phyloP scores from a whole-genome alignment of 208 protist genomes.

The Trypanosomatidae sp. region DNA sequence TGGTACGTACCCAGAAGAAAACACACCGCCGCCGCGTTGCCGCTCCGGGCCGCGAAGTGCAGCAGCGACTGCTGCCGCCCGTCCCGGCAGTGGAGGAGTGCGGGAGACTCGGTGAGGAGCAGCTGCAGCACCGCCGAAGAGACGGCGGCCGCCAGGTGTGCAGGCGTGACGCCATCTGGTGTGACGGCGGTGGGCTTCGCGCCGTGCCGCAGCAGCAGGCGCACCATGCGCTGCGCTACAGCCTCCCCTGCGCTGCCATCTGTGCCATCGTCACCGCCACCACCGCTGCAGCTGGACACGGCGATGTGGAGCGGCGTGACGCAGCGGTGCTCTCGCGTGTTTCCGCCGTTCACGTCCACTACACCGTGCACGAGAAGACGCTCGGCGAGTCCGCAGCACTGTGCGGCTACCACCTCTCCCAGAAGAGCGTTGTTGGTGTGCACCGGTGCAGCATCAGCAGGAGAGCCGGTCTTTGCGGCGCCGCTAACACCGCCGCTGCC shows the following conservation, averaged over 20 bases:
- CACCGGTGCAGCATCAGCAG: too few relatives aligned
- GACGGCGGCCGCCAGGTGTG: constrained; percentile 35
- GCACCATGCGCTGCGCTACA: constrained; percentile 26
- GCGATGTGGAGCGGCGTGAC: constrained; percentile 52
- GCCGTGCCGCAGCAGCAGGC: constrained; percentile 32
- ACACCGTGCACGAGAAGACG: constrained; percentile 28
- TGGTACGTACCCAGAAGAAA: constrained; percentile 34
- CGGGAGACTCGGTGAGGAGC: constrained; percentile 10
- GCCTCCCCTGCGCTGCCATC: too few relatives aligned
- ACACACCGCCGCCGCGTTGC: constrained; percentile 24
- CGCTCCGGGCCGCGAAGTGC: constrained; percentile 55
- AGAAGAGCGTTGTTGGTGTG: constrained; percentile 14
- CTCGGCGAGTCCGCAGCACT: constrained; percentile 22
- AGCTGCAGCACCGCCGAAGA: constrained; percentile 16
- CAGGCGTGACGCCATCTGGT: constrained; percentile 49
- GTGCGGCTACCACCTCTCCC: constrained; percentile 31
- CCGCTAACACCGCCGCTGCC: not conserved
- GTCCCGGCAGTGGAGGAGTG: constrained; percentile 35
- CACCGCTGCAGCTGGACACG: constrained; percentile 12
- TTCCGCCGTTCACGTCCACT: constrained; percentile 35
- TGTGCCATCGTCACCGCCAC: not conserved
- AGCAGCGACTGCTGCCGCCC: constrained; percentile 56
- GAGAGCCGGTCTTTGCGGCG: too few relatives aligned
- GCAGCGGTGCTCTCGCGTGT: constrained; percentile 43
- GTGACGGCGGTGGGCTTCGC: constrained; percentile 40